Evolutionary conservation across 148 eudicot species (phyloP).

Genomic region (Mesembryanthemum crystallinum): DNA sequence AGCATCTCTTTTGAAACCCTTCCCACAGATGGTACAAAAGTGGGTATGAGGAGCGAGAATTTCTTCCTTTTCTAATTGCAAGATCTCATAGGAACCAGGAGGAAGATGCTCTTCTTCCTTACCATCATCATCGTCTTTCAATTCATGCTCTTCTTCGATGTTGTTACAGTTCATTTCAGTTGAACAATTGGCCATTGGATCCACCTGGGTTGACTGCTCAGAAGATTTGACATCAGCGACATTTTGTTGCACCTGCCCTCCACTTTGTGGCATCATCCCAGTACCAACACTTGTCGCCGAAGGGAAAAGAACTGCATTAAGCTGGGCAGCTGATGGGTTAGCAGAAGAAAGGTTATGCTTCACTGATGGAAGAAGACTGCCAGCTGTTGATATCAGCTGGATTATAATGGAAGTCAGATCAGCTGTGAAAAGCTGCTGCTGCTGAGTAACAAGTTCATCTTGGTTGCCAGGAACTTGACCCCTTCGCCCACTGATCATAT

Average conservation of each 20-base stretch:
- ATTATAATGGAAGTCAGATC: slow-evolving; percentile 88
- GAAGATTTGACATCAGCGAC: slow-evolving; percentile 28
- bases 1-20: slow-evolving; percentile 96
- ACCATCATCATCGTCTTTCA: slow-evolving; percentile 77
- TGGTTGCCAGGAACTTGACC: slow-evolving; percentile 38
- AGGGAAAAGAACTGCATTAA: slow-evolving; percentile 32
- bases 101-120: slow-evolving; percentile 90
- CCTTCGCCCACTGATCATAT: slow-evolving; percentile 45
- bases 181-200: slow-evolving; percentile 28
- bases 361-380: slow-evolving; percentile 88
- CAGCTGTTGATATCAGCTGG: slow-evolving; percentile 89
- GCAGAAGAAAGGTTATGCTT: slow-evolving; percentile 44
- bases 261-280: slow-evolving; percentile 27
- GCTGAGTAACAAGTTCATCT: slow-evolving; percentile 65
- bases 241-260: slow-evolving; percentile 33
- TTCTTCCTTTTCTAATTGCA: slow-evolving; percentile 92
- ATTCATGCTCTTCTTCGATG: slow-evolving; percentile 64
- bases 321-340: slow-evolving; percentile 43
- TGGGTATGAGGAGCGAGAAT: slow-evolving; percentile 98
- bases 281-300: slow-evolving; percentile 23
- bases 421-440: slow-evolving; percentile 85
- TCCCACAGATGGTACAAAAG: slow-evolving; percentile 89
- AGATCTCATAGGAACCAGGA: slow-evolving; percentile 83
- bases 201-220: slow-evolving; percentile 46
- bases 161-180: slow-evolving; percentile 34